These are phyloP conservation scores for Leptographium procerum DNA, from an alignment of 2,329 filamentous ascomycete genomes.

Conservation along the genomic window DNA sequence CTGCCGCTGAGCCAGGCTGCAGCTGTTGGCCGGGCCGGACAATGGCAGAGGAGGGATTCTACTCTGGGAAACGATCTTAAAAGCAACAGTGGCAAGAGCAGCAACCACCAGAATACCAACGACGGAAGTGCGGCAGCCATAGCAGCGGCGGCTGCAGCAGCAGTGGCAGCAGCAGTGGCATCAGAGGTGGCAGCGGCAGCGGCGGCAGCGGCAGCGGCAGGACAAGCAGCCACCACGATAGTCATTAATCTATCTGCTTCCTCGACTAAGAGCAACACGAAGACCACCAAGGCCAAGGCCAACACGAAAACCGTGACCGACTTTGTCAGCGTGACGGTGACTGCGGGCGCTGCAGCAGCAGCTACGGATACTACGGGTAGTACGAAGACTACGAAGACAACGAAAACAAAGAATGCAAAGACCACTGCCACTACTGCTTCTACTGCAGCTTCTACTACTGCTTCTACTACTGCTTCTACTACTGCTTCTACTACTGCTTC, in stretches of 20 bases:
- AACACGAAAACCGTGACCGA: slow-evolving; percentile 1
- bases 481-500: too few relatives aligned
- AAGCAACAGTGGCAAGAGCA: slow-evolving; percentile 6
- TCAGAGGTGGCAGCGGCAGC: not conserved
- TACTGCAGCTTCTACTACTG: not conserved
- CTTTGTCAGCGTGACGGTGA: not conserved
- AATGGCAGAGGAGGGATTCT: not conserved
- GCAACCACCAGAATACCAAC: not conserved
- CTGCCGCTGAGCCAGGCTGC: slow-evolving; percentile 18
- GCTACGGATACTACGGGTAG: not conserved
- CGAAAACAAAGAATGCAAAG: not conserved
- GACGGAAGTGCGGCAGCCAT: slow-evolving; percentile 8
- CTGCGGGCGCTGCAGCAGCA: not conserved
- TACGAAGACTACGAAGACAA: not conserved
- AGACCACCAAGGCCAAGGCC: not conserved
- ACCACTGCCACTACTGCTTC: not conserved
- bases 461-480: too few relatives aligned
- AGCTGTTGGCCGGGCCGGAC: slow-evolving; percentile 4
- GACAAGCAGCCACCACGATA: not conserved
- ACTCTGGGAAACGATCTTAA: slow-evolving; percentile 2
- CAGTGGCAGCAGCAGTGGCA: not conserved
- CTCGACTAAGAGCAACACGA: not conserved
- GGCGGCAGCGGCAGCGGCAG: not conserved
- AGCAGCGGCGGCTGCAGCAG: slow-evolving; percentile 14
- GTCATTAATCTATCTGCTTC: not conserved